Percentiles rank a stretch among this genome's conserved stretches.
These are phyloP conservation scores for Ailanthus altissimus DNA, from an alignment of 345 rosid genomes.

Conservation along the genomic window DNA sequence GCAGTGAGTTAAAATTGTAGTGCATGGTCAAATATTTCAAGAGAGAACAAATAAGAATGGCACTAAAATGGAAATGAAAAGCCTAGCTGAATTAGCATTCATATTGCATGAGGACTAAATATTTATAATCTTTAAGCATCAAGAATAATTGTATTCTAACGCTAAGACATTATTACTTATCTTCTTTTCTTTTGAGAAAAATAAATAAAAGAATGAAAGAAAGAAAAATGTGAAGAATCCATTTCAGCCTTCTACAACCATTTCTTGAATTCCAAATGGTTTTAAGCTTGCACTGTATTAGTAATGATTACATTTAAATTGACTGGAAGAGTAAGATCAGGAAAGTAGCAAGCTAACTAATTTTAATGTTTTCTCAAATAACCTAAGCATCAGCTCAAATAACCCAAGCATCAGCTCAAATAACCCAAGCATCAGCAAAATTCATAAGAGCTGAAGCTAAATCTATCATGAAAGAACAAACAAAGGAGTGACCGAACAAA, in stretches of 20 bases:
- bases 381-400: no score
- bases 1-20: no score
- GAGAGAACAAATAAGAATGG: not conserved
- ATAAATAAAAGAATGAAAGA: not conserved
- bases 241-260: not conserved
- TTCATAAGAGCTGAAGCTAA: constrained; percentile 11
- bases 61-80: not conserved
- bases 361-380: not conserved
- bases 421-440: not conserved
- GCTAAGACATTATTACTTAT: not conserved
- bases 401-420: not conserved
- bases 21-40: not conserved
- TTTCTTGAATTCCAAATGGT: not conserved
- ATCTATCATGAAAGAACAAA: not conserved
- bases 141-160: not conserved
- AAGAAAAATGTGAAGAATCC: not conserved
- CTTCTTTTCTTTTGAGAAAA: no score
- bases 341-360: constrained; percentile 5
- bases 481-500: not conserved
- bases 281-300: not conserved
- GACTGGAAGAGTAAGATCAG: not conserved
- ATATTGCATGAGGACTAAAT: not conserved
- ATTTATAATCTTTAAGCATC: no score
- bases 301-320: not conserved
- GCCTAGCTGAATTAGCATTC: not conserved